These are phyloP conservation scores for Diaporthe velutina DNA, from an alignment of 2,329 filamentous ascomycete species.

Conservation along the genomic window DNA sequence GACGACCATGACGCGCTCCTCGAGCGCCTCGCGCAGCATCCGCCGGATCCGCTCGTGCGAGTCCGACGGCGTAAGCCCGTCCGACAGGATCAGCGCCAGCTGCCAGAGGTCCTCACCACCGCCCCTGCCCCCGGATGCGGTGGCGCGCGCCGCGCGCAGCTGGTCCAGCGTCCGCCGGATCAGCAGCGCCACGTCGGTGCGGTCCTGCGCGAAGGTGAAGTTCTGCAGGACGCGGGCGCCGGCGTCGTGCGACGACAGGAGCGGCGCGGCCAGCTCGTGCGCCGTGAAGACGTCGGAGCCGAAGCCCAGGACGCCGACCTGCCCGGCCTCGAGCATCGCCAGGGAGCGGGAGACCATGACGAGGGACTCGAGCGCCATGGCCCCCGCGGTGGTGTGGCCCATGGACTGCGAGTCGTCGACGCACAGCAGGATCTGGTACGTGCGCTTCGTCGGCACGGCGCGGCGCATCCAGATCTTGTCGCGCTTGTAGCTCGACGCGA, in stretches of 20 bases:
- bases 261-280: conserved; percentile 85
- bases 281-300: conserved; percentile 86
- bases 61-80: conserved; percentile 86
- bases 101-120: conserved; percentile 85
- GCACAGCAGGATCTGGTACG: conserved; percentile 97
- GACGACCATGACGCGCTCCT: conserved; percentile 97
- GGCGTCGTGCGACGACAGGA: conserved; percentile 82
- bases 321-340: conserved; percentile 92
- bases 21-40: conserved; percentile 87
- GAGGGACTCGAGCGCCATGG: conserved; percentile 91
- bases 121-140: conserved; percentile 55
- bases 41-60: conserved; percentile 87
- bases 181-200: conserved; percentile 87
- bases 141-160: conserved; percentile 80
- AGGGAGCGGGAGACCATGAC: conserved; percentile 90
- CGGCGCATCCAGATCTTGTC: conserved; percentile 99
- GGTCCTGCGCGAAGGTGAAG: conserved; percentile 87
- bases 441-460: conserved; percentile 89
- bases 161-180: conserved; percentile 82
- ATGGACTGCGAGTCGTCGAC: conserved; percentile 97
- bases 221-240: conserved; percentile 87
- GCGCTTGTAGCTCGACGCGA: conserved; percentile 96
- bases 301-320: conserved; percentile 92
- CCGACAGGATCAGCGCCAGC: conserved; percentile 90
- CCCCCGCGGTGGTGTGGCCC: conserved; percentile 82